Evolutionary conservation across 2,329 filamentous ascomycete genomes (phyloP), one percentile per base, ranked within the genome.

Genomic region (Helotiales sp.): DNA sequence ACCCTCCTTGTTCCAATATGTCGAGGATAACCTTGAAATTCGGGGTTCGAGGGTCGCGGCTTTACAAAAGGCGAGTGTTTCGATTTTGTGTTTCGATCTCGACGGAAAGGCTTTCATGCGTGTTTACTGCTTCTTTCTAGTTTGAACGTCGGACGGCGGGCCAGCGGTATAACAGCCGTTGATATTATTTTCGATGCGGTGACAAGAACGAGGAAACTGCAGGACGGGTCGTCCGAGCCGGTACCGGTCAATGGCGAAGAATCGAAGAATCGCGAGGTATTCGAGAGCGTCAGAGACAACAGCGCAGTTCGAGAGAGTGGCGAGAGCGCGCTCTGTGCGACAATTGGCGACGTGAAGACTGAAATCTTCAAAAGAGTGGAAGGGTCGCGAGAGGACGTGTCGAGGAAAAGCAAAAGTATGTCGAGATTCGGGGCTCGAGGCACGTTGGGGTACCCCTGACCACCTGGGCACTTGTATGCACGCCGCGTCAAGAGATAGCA

Each of bases 161-260:
- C 12, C 22, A 44, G 19, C 9, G 40, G 22, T 19, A 44, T 44
- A 44, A 27, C 15, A 51, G 38, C 27, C 15, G 48, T 54, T 46
- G 54, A 56, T 63, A 64, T 64, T 56, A n/a, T n/a, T 17, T 48
- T 51, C 49, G 54, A 30, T 55, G 60, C 55, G 38, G 60, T 61
- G 56, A 58, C 42, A 49, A 60, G 46, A 40, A 40, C 24, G 36
- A 40, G 46, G 47, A 44, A 55, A 15, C 54, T 56, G 54, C 47
- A 52, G 54, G 9, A 40, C 36, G 47, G 38, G 29, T 50, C 19
- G 30, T 34, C 54, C 15, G 51, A 50, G 54, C 47, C 54, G 42
- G n/a, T 30, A 52, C 36, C 47, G 47, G 54, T 47, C 36, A 42
- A 51, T 31, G 31, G 30, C 34, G 34, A 24, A 7, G 6, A 9